Conservation (phyloP, 495 filamentous ascomycete genomes). For the Penicillium cataractarum region DNA sequence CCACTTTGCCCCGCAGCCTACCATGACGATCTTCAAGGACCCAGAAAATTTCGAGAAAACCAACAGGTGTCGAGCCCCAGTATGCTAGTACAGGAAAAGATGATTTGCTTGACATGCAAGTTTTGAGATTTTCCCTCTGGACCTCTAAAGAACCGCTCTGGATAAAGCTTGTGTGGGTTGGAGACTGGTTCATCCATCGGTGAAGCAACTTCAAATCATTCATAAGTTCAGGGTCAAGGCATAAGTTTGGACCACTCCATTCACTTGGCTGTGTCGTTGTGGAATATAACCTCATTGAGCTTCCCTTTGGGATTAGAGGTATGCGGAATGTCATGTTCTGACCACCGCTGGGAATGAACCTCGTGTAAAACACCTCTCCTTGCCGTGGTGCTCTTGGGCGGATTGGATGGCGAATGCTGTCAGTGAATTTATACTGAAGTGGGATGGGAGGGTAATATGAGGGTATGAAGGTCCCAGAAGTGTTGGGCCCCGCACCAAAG, state of each 20-base stretch:
- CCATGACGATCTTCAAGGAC: constrained; percentile 8
- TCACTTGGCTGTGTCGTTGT: constrained; percentile 3
- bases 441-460: constrained; percentile 6
- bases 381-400: constrained; percentile 7
- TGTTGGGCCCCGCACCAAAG: constrained; percentile 7
- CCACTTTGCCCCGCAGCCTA: background rate
- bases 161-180: constrained; percentile 4
- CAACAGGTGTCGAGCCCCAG: constrained; percentile 6
- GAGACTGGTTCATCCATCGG: constrained; percentile 6
- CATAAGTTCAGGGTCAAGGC: constrained; percentile 7
- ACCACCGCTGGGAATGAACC: constrained; percentile 6
- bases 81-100: constrained; percentile 9
- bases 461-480: constrained; percentile 5
- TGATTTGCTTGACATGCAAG: constrained; percentile 7
- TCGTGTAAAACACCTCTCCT: constrained; percentile 10
- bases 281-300: constrained; percentile 1
- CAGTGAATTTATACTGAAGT: constrained; percentile 7
- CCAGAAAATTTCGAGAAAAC: constrained; percentile 9
- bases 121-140: constrained; percentile 7
- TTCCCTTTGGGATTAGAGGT: constrained; percentile 2
- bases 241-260: constrained; percentile 5
- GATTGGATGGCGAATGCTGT: constrained; percentile 1
- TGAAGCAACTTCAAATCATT: constrained; percentile 7
- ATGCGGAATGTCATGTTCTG: constrained; percentile 7
- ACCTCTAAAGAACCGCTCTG: constrained; percentile 8